Conservation (phyloP, 768 basidiomycete genomes). For the Phanerochaete sordida region DNA sequence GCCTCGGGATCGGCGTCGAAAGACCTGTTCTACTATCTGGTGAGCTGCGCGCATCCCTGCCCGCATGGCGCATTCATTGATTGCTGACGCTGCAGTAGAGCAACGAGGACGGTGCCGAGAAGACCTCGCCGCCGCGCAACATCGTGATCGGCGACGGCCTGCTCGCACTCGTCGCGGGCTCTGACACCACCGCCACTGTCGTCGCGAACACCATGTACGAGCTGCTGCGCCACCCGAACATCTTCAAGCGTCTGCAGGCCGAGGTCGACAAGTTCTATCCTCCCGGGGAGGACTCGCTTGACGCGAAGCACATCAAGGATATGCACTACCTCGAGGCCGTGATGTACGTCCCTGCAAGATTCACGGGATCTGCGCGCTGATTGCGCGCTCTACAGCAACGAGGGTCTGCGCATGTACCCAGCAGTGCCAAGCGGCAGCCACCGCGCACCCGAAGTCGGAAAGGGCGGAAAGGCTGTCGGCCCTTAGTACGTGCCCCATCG, state of each 20-base stretch:
- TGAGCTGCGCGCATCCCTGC: conserved; percentile 12
- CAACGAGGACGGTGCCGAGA: conserved; percentile 38
- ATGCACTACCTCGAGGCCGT: conserved; percentile 23
- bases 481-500: conserved; percentile 4
- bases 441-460: conserved; percentile 23
- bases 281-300: conserved; percentile 25
- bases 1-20: conserved; percentile 34
- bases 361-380: background rate
- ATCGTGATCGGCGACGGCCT: conserved; percentile 38
- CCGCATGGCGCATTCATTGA: background rate
- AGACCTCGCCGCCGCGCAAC: conserved; percentile 29
- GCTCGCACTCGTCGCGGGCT: conserved; percentile 42
- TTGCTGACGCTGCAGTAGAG: conserved; percentile 24
- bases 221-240: conserved; percentile 30
- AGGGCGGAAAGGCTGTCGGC: conserved; percentile 7
- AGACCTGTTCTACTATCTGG: conserved; percentile 44
- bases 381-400: conserved; percentile 33
- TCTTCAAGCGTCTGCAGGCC: conserved; percentile 32
- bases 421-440: conserved; percentile 37
- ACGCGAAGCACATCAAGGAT: conserved; percentile 9
- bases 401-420: conserved; percentile 42
- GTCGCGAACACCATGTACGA: conserved; percentile 34
- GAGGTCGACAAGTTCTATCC: conserved; percentile 41
- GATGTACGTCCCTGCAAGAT: conserved; percentile 12
- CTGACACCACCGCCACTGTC: conserved; percentile 40